phyloP scores from a whole-genome alignment of 2,329 filamentous ascomycete genomes.

The Chaetomium strumarium region DNA sequence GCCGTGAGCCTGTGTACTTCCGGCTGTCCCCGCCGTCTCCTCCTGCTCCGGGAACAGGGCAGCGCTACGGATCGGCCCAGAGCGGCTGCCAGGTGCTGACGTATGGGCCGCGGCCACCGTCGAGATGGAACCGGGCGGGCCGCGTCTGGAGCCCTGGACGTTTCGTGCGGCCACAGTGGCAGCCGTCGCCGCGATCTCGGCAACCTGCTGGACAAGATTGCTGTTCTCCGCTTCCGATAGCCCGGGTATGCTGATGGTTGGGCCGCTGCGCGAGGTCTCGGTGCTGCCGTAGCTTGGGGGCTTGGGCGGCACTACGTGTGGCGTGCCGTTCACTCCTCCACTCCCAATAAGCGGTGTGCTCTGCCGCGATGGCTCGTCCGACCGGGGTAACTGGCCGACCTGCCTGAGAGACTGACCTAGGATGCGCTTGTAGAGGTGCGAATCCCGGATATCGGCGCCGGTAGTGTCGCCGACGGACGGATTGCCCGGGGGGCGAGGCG shows the following conservation, averaged over 20 bases:
- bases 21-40: slow-evolving; percentile 34
- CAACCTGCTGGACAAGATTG: slow-evolving; percentile 75
- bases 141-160: slow-evolving; percentile 33
- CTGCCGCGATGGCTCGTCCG: slow-evolving; percentile 40
- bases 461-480: slow-evolving; percentile 41
- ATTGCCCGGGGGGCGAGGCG: slow-evolving; percentile 30
- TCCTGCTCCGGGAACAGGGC: slow-evolving; percentile 41
- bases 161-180: slow-evolving; percentile 82
- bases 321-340: slow-evolving; percentile 44
- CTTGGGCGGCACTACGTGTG: slow-evolving; percentile 74
- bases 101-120: slow-evolving; percentile 17
- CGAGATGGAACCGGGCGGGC: slow-evolving; percentile 13
- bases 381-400: slow-evolving; percentile 58
- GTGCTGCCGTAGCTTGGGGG: slow-evolving; percentile 39
- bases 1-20: slow-evolving; percentile 45
- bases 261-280: slow-evolving; percentile 30
- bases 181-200: slow-evolving; percentile 88
- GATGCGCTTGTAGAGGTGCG: slow-evolving; percentile 87
- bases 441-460: slow-evolving; percentile 71
- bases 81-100: slow-evolving; percentile 23
- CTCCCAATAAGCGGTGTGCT: slow-evolving; percentile 30
- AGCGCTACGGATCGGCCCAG: slow-evolving; percentile 32
- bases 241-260: slow-evolving; percentile 55
- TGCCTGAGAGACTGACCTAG: slow-evolving; percentile 85
- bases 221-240: slow-evolving; percentile 79